These are phyloP conservation scores for Rhexocercosporidium sp. DNA, from an alignment of 2,329 filamentous ascomycete species.

Conservation along the genomic window DNA sequence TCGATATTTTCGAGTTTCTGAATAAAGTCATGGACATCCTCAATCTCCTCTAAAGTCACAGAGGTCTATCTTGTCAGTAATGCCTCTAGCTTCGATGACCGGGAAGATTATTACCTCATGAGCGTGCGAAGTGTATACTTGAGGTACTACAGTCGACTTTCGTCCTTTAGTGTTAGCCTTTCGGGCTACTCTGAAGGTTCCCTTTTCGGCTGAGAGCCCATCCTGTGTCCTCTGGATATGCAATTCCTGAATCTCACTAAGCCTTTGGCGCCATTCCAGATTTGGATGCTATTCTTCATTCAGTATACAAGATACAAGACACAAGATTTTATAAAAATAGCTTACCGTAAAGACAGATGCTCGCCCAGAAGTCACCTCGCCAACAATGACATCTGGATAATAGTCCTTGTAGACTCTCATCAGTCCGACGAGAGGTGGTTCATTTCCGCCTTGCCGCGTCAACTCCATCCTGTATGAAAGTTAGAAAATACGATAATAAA, in stretches of 20 bases:
- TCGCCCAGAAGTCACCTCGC: conserved; percentile 65
- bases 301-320: conserved; percentile 20
- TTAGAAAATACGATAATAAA: not conserved
- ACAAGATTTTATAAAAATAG: not conserved
- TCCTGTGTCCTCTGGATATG: conserved; percentile 56
- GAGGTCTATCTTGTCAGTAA: conserved; percentile 52
- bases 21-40: conserved; percentile 71
- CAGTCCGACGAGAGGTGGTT: conserved; percentile 75
- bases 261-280: conserved; percentile 71
- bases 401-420: conserved; percentile 88
- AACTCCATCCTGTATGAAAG: conserved; percentile 56
- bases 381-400: conserved; percentile 86
- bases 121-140: conserved; percentile 75
- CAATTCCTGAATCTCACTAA: conserved; percentile 69
- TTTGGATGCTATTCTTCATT: conserved; percentile 65
- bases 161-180: conserved; percentile 53
- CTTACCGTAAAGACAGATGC: conserved; percentile 65
- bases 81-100: not conserved
- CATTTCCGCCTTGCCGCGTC: conserved; percentile 68
- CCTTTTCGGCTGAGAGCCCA: conserved; percentile 47
- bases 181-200: conserved; percentile 68
- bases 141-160: conserved; percentile 62
- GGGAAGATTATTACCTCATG: conserved; percentile 58
- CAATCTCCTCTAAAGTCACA: conserved; percentile 77
- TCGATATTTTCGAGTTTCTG: conserved; percentile 78